phyloP scores from a whole-genome alignment of 257 asterid genomes.

The Solanum clarkiae region DNA sequence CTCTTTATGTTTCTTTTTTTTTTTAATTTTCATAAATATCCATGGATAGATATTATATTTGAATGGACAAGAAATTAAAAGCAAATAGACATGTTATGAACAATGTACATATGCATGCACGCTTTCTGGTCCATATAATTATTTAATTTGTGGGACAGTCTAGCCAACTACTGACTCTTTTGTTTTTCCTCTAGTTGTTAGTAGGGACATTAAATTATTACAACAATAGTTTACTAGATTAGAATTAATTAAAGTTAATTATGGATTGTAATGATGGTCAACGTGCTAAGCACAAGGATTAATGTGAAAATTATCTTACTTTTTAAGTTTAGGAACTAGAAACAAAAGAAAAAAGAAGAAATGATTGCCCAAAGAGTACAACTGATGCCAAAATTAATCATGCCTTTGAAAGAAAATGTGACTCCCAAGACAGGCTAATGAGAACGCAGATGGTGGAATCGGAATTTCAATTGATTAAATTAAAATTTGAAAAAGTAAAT shows the following conservation, averaged over 20 bases:
- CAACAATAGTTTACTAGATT: neutral
- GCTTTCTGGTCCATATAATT: neutral
- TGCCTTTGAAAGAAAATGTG: neutral
- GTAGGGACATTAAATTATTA: neutral
- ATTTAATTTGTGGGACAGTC: neutral
- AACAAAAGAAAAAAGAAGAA: neutral
- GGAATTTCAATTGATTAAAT: no score
- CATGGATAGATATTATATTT: neutral
- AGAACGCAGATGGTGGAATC: fast-evolving
- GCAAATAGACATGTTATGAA: neutral
- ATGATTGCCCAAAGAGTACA: neutral
- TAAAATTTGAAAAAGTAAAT: no score
- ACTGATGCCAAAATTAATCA: neutral
- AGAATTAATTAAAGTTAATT: neutral
- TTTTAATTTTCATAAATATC: neutral
- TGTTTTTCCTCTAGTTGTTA: neutral
- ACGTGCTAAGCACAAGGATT: neutral
- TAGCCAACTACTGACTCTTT: neutral
- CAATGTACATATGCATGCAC: neutral
- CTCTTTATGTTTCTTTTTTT: neutral
- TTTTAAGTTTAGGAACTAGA: neutral
- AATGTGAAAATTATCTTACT: neutral
- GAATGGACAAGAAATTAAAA: neutral
- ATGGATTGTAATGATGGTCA: neutral
- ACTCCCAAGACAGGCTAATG: fast-evolving